Conservation (phyloP, 805 yeast genomes). For the Wickerhamomyces bovis region DNA sequence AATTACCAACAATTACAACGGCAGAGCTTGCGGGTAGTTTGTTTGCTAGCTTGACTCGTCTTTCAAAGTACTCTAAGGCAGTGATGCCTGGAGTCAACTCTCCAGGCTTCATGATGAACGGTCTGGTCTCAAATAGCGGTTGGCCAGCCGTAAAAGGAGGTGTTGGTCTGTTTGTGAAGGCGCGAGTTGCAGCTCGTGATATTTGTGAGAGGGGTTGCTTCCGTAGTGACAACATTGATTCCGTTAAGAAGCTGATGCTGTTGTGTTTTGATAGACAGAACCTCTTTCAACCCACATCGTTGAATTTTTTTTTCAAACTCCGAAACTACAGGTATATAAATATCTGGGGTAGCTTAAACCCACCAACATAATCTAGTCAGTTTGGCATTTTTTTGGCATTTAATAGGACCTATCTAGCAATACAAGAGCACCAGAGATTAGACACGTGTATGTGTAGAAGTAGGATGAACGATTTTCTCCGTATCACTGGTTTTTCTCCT, state of each 20-base stretch:
- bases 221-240: not conserved
- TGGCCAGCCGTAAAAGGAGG: constrained; percentile 60
- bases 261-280: too few species aligned
- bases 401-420: not conserved
- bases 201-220: not conserved
- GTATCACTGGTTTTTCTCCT: constrained; percentile 10
- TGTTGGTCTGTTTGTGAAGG: constrained; percentile 11
- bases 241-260: not conserved
- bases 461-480: not conserved
- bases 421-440: not conserved
- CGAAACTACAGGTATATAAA: not conserved
- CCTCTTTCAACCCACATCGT: too few species aligned
- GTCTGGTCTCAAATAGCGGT: constrained; percentile 81
- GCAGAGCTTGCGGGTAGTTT: constrained; percentile 56
- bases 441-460: not conserved
- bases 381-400: too few species aligned
- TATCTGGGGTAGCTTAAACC: not conserved
- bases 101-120: constrained; percentile 66
- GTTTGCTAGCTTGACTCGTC: constrained; percentile 57
- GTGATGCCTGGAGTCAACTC: constrained; percentile 85
- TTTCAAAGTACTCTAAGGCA: constrained; percentile 71
- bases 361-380: too few species aligned
- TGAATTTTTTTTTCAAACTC: not conserved
- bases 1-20: constrained; percentile 70
- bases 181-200: not conserved